Evolutionary conservation across 306 rosid genomes (phyloP).

Genomic region (Delonix regia): DNA sequence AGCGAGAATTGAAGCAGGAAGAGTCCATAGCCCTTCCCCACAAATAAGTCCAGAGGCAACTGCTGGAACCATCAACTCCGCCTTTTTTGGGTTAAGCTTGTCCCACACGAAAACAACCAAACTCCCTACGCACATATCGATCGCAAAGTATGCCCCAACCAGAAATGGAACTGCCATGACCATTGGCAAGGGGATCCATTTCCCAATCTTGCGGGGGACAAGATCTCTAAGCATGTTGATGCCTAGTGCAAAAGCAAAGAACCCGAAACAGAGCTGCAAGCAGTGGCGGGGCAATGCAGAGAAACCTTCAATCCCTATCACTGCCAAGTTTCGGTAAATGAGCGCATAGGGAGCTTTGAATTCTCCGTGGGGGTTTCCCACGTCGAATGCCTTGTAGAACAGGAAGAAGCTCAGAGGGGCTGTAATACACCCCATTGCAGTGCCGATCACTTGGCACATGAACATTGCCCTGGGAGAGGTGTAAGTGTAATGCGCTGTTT

Average conservation of each 20-base stretch:
- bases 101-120: conserved; percentile 69
- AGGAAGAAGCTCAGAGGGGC: conserved; percentile 88
- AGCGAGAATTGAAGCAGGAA: conserved; percentile 92
- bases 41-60: conserved; percentile 92
- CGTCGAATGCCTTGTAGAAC: conserved; percentile 48
- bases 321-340: conserved; percentile 37
- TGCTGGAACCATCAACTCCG: conserved; percentile 77
- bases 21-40: conserved; percentile 95
- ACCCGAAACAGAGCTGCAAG: conserved; percentile 57
- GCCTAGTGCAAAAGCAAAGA: conserved; percentile 30
- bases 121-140: conserved; percentile 80
- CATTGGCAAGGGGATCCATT: conserved; percentile 92
- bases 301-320: conserved; percentile 40
- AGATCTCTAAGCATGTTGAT: conserved; percentile 45
- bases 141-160: conserved; percentile 89
- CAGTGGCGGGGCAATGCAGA: conserved; percentile 87
- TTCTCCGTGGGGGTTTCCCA: conserved; percentile 74
- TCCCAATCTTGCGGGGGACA: conserved; percentile 65
- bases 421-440: conserved; percentile 67
- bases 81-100: conserved; percentile 55
- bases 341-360: conserved; percentile 93
- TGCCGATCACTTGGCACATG: conserved; percentile 73
- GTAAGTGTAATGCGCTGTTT: conserved; percentile 79
- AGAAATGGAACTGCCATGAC: conserved; percentile 93
- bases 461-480: conserved; percentile 97